These are phyloP conservation scores for Aureobasidium melanogenum DNA, from an alignment of 2,329 filamentous ascomycete genomes.

Conservation along the genomic window DNA sequence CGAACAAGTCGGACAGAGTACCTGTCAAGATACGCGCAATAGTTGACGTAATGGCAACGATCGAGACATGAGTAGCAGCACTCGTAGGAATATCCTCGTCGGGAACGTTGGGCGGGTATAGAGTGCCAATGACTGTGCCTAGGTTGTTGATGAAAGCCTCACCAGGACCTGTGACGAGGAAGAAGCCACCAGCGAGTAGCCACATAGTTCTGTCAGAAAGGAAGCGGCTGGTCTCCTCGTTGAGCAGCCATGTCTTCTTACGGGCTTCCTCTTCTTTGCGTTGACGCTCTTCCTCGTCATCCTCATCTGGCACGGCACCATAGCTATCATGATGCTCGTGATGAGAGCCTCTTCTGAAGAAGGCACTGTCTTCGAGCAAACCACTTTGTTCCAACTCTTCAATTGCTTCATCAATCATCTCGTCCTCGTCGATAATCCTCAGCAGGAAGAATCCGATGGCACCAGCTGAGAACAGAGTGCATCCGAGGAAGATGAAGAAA, in stretches of 20 bases:
- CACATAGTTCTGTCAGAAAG: slow-evolving; percentile 89
- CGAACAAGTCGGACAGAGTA: slow-evolving; percentile 78
- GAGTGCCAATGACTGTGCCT: slow-evolving; percentile 82
- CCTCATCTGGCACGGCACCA: slow-evolving; percentile 50
- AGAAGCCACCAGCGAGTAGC: slow-evolving; percentile 83
- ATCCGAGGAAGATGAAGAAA: slow-evolving; percentile 78
- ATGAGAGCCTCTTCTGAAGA: slow-evolving; percentile 53
- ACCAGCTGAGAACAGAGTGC: slow-evolving; percentile 62
- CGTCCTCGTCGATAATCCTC: slow-evolving; percentile 71
- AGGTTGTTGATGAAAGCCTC: slow-evolving; percentile 98
- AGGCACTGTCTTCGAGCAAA: slow-evolving; percentile 63
- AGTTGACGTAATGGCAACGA: slow-evolving; percentile 84
- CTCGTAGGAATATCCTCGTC: slow-evolving; percentile 41
- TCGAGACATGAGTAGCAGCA: slow-evolving; percentile 81
- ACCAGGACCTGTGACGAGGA: slow-evolving; percentile 88
- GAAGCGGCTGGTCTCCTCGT: slow-evolving; percentile 81
- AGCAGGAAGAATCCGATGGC: slow-evolving; percentile 65
- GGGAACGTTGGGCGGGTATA: slow-evolving; percentile 53
- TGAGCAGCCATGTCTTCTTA: slow-evolving; percentile 86
- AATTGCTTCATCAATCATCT: slow-evolving; percentile 81
- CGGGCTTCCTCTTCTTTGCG: slow-evolving; percentile 47
- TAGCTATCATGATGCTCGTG: slow-evolving; percentile 42
- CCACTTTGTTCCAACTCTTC: slow-evolving; percentile 88
- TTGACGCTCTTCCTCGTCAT: slow-evolving; percentile 36
- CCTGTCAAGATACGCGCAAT: slow-evolving; percentile 84